Base-by-base conservation (phyloP, 2,329 filamentous ascomycete species). In the Passalora sequoiae region DNA sequence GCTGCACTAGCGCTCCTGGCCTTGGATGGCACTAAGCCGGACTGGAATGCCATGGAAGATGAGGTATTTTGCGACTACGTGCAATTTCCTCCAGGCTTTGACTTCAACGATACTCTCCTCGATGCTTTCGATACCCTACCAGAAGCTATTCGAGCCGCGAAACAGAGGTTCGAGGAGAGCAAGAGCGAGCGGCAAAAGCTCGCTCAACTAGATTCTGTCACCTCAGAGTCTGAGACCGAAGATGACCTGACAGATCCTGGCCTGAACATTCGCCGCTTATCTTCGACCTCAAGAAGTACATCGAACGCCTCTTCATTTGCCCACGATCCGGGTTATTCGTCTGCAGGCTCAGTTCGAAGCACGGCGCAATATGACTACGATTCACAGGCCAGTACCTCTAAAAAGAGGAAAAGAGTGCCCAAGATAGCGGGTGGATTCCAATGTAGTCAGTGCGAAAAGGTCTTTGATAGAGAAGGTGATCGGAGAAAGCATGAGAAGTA, bases 401-500 rank as follows among this genome's bases (percentile, higher is more conserved):
- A 46, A 32, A 52, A 47, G 27, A 27, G 46, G 2, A 52, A 47
- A 22, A 42, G 49, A 8, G 30, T 45, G 21, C 49, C 49, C 4
- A 50, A 50, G 29, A 43, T 49, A 9, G 28, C 35, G 13, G 49
- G 46, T 3, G 40, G 40, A 4, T 52, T 36, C 17, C 36, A 41
- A 3, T 52, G 49, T 22, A 22, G 22, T 19, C 29, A 36, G 15
- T 52, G 49, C 24, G 43, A 43, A 13, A 44, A 44, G 22, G 35
- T 47, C 2, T 52, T 52, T 16, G 38, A 49, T 27, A 43, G 49
- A 4, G 49, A 46, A n/a, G 49, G 49, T 1, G 49, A 52, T 13
- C 36, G 49, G 2, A 38, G 46, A 3, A 52, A 52, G 13, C 46
- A 52, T 27, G 49, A 52, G 32, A 49, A 52, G 43, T 44, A 49